These are phyloP conservation scores for Agarophyton chilense DNA, from an alignment of 23 red algal genomes.

Conservation along the genomic window DNA sequence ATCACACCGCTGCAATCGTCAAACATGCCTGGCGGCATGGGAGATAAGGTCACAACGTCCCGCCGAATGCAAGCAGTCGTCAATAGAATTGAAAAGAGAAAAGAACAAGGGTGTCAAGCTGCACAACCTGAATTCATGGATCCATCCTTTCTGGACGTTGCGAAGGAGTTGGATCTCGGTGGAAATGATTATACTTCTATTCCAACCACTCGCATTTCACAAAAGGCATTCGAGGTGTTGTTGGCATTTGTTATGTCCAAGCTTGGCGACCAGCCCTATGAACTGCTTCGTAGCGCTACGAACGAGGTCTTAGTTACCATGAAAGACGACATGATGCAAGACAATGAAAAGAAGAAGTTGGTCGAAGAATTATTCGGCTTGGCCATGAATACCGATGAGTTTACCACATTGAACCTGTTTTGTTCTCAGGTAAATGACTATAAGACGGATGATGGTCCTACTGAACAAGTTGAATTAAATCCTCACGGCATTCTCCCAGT, in stretches of 20 bases:
- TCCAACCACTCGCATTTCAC: constrained; percentile 60
- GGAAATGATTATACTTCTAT: constrained; percentile 49
- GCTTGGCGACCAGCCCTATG: constrained; percentile 85
- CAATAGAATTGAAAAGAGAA: constrained; percentile 7
- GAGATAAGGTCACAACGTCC: constrained; percentile 51
- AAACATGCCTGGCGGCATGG: constrained; percentile 75
- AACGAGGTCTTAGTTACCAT: constrained; percentile 71
- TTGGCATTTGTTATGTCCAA: constrained; percentile 70
- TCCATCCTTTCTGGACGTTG: constrained; percentile 55
- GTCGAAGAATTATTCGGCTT: constrained; percentile 56
- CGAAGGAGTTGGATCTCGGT: constrained; percentile 67
- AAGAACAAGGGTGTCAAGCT: background rate
- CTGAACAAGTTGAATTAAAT: background rate
- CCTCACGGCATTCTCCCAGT: background rate
- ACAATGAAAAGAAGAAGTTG: constrained; percentile 41
- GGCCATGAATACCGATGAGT: constrained; percentile 63
- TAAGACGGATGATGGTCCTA: constrained; percentile 26
- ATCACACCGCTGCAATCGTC: constrained; percentile 56
- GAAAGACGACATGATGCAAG: constrained; percentile 43
- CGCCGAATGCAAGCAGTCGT: constrained; percentile 10
- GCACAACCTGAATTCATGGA: constrained; percentile 1
- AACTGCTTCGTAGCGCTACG: constrained; percentile 75
- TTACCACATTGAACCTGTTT: constrained; percentile 59
- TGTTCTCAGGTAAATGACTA: constrained; percentile 76
- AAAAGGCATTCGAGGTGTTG: constrained; percentile 76